Base-by-base conservation (phyloP, 805 yeast species). In the Hanseniaspora mollemarum region DNA sequence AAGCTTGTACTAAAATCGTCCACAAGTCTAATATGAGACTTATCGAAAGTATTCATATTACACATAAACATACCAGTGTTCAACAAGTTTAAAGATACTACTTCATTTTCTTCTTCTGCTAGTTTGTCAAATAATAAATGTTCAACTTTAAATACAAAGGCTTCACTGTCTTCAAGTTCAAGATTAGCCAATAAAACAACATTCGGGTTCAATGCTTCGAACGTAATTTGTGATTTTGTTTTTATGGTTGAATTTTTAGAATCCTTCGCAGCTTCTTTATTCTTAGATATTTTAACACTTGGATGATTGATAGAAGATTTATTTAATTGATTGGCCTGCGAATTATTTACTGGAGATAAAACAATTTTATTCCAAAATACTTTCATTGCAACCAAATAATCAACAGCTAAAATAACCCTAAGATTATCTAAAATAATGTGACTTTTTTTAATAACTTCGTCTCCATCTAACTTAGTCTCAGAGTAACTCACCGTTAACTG, bases 11-110 rank as follows among this genome's bases (percentile, higher is more conserved):
- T 83, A 64, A 90, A 92, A 58, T 92, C 96, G 63, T 92, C 96
- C 53, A 92, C 71, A 26, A 92, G 74, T 50, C 96, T 70, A 46
- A 87, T 69, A 49, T 81, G 71, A 50, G 73, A 73, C 10, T 74
- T 73, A n/a, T 80, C 81, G 46, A 71, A 73, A 4, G 75, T 61
- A 56, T 81, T 74, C 94, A 92, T 87, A 22, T 71, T 73, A 43
- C 87, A 77, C 53, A 92, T 67, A 59, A 84, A 92, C 81, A 92
- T 78, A 1, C 97, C 96, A 48, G 87, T 77, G 53, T 83, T 85
- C 55, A 80, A 75, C 0, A 85, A 81, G 25, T 84, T 77, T 5
- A 87, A 61, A 0, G 90, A 74, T 0, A 75, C 65, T 2, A 81
- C 76, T 52, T 78, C 76, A 59, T 83, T 87, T 53, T 82, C 77